Base-by-base conservation (phyloP, 148 eudicot species). In the Camellia granthamiana region DNA sequence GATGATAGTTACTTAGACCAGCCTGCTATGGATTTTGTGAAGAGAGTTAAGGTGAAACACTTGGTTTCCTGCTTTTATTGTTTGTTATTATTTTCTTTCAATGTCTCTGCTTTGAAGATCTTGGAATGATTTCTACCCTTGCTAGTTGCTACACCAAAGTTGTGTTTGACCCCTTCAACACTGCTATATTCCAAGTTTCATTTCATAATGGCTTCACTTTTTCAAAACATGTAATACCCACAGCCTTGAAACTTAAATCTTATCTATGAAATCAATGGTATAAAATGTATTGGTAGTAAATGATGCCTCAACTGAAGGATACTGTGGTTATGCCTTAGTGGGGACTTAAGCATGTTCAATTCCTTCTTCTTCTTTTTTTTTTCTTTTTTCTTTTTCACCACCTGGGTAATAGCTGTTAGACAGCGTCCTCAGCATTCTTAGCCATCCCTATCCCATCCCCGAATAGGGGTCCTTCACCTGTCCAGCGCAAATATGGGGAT, bases 1-100 rank as follows among this genome's bases (percentile, higher is more conserved):
- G 82, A 80, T 64, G 82, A 80, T 64, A 80, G 78, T 76, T 80
- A 80, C 78, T 80, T 80, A 78, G 78, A 74, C 43, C 82, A 80
- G 65, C 78, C 82, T 74, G 78, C 82, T 14, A 73, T 55, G 55
- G 72, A 64, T 47, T 80, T 74, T 74, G 82, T 80, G 82, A 80
- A 80, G 82, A 60, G 64, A 55, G 82, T 80, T 30, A 80, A 80
- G 82, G 82, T 74, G 18, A 80, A n/a, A 49, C 61, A 56, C 21
- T 62, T 47, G 52, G 46, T 62, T 58, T 60, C 42, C 62, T 58
- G 14, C 23, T 54, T 64, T 67, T 43, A 16, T 16, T 46, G 7
- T 74, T 58, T 30, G 43, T 58, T 6, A 56, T 7, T 30, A 30
- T 30, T 13, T 54, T 9, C 38, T 58, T 58, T 9, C 61, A 58